Base-by-base conservation (phyloP, 192 early-diverging fungal genomes). In the Phlyctochytrium planicorne region DNA sequence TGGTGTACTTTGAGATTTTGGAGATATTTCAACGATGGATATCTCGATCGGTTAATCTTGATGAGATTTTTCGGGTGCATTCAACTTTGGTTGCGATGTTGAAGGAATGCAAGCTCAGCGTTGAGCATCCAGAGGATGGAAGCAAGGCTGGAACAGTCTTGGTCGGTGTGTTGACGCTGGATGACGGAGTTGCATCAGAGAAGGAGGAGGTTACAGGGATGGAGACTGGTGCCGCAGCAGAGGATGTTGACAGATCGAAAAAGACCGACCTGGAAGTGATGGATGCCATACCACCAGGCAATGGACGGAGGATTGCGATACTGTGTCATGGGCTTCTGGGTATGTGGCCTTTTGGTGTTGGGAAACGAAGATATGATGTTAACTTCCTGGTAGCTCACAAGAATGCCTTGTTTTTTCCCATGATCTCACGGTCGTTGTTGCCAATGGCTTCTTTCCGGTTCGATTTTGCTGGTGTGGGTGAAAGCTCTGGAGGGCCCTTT, bases 391-490 rank as follows among this genome's bases (percentile, higher is more conserved):
- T 29, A 57, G 55, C 55, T 24, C 55, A 57, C 55, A 57, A 57
- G 27, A 57, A 57, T 25, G 10, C 4, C 34, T 14, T 14, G 34
- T 62, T 36, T 29, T 55, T 55, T 31, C 35, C 61, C 35, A 6
- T 17, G 6, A 10, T 55, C 6, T 12, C 34, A 4, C 10, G 20
- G 40, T 14, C 61, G 6, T 14, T 34, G 61, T 10, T 55, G 14
- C 50, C 61, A 6, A 55, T 57, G 12, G 10, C 65, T 12, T 65
- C 78, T 14, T 77, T 80, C 52, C 77, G 79, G 25, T 80, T 80
- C 59, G 79, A 80, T 62, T 80, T 80, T 29, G 65, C 72, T 16
- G 77, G 78, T 23, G 75, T 70, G 34, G 79, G 79, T 14, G 79
- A 80, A 0, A 80, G 79, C 23, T 70, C 71, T 20, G 60, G 65